These are phyloP conservation scores for Cyberlindnera nakhonratchasimensis DNA, from an alignment of 805 yeast genomes.

Conservation along the genomic window DNA sequence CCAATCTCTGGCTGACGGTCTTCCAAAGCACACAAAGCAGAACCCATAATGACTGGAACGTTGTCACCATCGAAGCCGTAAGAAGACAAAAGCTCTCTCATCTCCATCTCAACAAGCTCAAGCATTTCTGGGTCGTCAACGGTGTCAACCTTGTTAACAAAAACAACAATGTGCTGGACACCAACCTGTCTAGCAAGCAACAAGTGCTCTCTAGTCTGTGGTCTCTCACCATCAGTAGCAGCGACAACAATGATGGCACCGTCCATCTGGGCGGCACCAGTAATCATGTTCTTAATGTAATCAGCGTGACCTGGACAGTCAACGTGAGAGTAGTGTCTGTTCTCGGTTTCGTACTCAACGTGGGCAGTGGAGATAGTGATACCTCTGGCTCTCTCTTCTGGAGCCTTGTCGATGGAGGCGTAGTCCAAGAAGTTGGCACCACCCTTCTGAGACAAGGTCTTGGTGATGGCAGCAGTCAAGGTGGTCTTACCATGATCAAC, in stretches of 20 bases:
- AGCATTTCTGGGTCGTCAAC: conserved; percentile 98
- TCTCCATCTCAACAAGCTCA: conserved; percentile 99
- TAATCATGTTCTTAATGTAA: conserved; percentile 97
- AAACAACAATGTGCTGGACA: conserved; percentile 95
- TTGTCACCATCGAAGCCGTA: conserved; percentile 98
- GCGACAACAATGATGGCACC: conserved; percentile 99
- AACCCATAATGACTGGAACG: conserved; percentile 97
- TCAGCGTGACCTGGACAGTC: conserved; percentile 99
- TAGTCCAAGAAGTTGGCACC: conserved; percentile 95
- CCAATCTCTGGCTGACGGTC: conserved; percentile 89
- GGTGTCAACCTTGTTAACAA: conserved; percentile 96
- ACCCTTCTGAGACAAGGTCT: conserved; percentile 81
- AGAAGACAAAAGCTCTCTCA: conserved; percentile 89
- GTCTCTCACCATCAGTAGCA: conserved; percentile 99
- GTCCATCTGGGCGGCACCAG: conserved; percentile 99
- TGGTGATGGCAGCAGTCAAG: conserved; percentile 97
- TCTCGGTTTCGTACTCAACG: conserved; percentile 93
- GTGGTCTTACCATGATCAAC: conserved; percentile 99
- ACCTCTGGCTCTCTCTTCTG: conserved; percentile 99
- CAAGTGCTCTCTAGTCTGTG: conserved; percentile 98
- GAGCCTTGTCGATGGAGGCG: conserved; percentile 91
- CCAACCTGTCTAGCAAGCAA: conserved; percentile 99
- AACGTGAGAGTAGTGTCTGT: conserved; percentile 95
- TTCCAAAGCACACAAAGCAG: conserved; percentile 96
- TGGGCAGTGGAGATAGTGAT: conserved; percentile 97